Base-by-base conservation (phyloP, 2,329 filamentous ascomycete genomes). In the Colletotrichum siamense region DNA sequence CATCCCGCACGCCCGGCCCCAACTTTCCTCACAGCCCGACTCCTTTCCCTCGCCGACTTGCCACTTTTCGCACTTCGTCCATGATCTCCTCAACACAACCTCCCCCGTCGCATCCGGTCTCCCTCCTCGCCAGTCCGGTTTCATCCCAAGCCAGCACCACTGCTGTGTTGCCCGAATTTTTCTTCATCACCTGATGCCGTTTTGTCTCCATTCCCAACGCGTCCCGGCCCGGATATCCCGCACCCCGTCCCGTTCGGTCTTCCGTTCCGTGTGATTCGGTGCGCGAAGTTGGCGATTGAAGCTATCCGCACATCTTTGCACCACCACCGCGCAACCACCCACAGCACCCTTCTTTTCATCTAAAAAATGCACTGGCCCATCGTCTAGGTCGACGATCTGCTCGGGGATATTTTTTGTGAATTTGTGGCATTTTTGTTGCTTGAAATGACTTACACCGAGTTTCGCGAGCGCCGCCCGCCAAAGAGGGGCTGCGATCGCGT, bases 281-380 rank as follows among this genome's bases (percentile, higher is more conserved):
- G 64, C 64, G 67, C 65, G 30, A 61, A 39, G 34, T 9, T 30
- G 44, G 32, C 32, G 69, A 77, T 73, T 77, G 76, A 77, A 77
- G 76, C 76, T 77, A 77, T 77, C 76, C 76, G 69, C 76, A 74
- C 73, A 73, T 74, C 22, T 66, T 22, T 73, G 73, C 76, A 77
- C 73, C 73, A 69, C 76, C 70, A 55, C 64, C 65, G 65, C 64
- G 6, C 64, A 73, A 69, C 71, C 34, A 65, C 24, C 63, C 34
- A 28, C 70, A 64, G 22, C 59, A 52, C 39, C 64, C 18, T 12
- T 44, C 26, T 49, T 32, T 52, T 10, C 59, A 73, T 73, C 64
- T 59, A 39, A 34, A 30, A 65, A 73, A 61, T 26, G 28, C 34
- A n/a, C 10, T 55, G 49, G 30, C 32, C 44, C 73, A 73, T 76